Evolutionary conservation across 805 yeast species (phyloP).

Genomic region (Yarrowia sp.): DNA sequence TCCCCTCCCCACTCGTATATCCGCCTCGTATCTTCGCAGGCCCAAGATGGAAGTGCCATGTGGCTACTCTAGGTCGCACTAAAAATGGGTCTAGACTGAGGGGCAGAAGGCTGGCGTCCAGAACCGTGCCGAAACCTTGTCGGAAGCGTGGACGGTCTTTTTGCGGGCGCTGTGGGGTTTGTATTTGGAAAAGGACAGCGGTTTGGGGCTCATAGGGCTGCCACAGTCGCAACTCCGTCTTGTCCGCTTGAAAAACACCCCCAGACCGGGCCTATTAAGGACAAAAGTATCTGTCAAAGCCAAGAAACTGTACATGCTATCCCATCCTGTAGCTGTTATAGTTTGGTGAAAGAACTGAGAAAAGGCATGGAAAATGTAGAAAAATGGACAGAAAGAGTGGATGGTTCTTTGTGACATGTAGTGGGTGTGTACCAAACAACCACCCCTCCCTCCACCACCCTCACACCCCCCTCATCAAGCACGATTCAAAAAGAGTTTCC

Average conservation of each 20-base stretch:
- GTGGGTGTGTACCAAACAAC: no score
- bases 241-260: no score
- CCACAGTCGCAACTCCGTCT: no score
- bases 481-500: not conserved
- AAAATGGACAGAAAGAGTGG: no score
- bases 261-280: no score
- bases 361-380: no score
- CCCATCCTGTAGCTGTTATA: not conserved
- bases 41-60: conserved; percentile 20
- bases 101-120: conserved; percentile 22
- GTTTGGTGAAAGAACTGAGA: no score
- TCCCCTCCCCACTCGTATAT: not conserved
- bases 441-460: no score
- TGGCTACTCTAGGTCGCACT: conserved; percentile 23
- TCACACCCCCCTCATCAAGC: no score
- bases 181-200: not conserved
- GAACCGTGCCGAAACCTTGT: conserved; percentile 15
- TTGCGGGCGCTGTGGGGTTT: not conserved
- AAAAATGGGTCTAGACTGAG: conserved; percentile 31
- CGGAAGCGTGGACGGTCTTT: not conserved
- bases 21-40: conserved; percentile 14
- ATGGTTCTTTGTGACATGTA: no score
- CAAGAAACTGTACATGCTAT: not conserved
- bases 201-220: no score
- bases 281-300: not conserved